Evolutionary conservation across 306 rosid genomes (phyloP), one percentile per base, ranked within the genome.

Genomic region (Lathyrus tuberosus): DNA sequence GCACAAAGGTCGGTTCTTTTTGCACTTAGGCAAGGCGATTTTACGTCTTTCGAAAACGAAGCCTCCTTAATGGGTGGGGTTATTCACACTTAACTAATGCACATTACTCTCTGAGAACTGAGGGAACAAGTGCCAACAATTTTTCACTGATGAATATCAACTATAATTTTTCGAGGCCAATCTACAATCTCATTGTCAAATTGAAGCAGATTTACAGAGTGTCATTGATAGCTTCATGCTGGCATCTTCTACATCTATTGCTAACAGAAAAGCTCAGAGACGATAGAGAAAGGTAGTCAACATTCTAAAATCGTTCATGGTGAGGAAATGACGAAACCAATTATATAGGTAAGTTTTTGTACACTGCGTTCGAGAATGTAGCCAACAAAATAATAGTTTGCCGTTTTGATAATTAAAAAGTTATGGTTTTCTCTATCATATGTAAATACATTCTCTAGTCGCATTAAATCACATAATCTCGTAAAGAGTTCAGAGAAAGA

Each of bases 271-370:
- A 70, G 99, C 99, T 62, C 87, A 75, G 80, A 85, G 67, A 78
- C 75, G 99, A 83, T 94, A 97, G 99, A 84, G n/a, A n/a, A n/a
- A n/a, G n/a, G n/a, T n/a, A n/a, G n/a, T n/a, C n/a, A n/a, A n/a
- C n/a, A n/a, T n/a, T 76, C 79, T 94, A 56, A 80, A 87, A 79
- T 94, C 89, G 99, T 94, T 86, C 83, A 76, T 93, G 76, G 73
- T 79, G 76, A 78, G 77, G 70, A 78, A 41, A 16, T 53, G 67
- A 37, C 76, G 81, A 52, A 66, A 37, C 53, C 83, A 46, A 62
- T 78, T 76, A 81, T 84, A 71, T 66, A 35, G 58, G 43, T 35
- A 64, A 28, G 37, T 52, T 52, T 48, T 67, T 59, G 48, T 79
- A 76, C 54, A 47, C 75, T 73, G 75, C 44, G 30, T 58, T 62